Evolutionary conservation across 768 basidiomycete genomes (phyloP).

Genomic region (Amanita brunnescens): DNA sequence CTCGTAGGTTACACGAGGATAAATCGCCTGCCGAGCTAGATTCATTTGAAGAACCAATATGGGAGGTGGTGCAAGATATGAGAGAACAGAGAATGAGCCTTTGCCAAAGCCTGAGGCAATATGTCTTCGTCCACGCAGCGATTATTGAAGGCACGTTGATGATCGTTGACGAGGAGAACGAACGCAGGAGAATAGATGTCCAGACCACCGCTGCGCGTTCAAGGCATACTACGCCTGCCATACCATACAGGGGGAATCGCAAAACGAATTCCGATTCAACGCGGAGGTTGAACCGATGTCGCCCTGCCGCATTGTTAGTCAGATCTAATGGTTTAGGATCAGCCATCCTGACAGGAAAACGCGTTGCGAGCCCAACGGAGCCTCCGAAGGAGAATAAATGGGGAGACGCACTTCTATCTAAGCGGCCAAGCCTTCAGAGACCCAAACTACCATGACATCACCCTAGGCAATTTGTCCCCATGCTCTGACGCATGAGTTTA

Average conservation of each 20-base stretch:
- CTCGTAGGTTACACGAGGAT: slow-evolving; percentile 47
- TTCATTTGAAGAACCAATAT: slow-evolving; percentile 67
- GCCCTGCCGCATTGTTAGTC: background rate
- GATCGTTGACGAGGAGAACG: slow-evolving; percentile 66
- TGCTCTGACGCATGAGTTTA: background rate
- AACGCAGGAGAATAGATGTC: slow-evolving; percentile 7
- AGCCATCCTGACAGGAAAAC: slow-evolving; percentile 44
- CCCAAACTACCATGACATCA: slow-evolving; percentile 15
- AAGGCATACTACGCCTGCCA: background rate
- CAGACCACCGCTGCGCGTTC: background rate
- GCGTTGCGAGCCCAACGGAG: slow-evolving; percentile 67
- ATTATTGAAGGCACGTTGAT: slow-evolving; percentile 73
- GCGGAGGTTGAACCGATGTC: background rate
- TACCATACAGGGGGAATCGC: background rate
- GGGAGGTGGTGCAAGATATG: slow-evolving; percentile 84
- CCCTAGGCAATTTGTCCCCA: background rate
- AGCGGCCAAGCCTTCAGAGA: slow-evolving; percentile 61
- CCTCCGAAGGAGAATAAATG: slow-evolving; percentile 50
- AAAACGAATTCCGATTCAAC: background rate
- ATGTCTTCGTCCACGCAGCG: slow-evolving; percentile 86
- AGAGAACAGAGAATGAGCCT: slow-evolving; percentile 94
- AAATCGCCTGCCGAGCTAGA: slow-evolving; percentile 52
- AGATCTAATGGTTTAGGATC: slow-evolving; percentile 13
- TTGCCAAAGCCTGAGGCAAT: slow-evolving; percentile 91
- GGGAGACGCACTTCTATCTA: slow-evolving; percentile 47